Evolutionary conservation across 306 rosid species (phyloP).

Genomic region (Rosa chinensis): DNA sequence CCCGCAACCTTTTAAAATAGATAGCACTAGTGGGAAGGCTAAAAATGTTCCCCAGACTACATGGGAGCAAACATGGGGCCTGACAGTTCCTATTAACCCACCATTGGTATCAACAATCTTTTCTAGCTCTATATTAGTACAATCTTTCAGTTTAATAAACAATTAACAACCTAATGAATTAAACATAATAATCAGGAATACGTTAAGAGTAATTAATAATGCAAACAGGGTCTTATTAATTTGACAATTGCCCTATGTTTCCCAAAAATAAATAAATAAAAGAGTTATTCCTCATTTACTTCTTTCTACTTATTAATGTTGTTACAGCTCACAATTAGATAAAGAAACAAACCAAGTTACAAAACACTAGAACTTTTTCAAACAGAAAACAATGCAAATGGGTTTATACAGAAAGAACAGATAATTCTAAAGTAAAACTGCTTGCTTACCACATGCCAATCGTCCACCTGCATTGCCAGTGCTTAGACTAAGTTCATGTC

Average conservation of each 20-base stretch:
- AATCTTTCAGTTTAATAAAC: neutral
- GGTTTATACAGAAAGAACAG: constrained; percentile 12
- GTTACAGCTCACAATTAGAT: constrained; percentile 4
- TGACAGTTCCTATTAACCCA: neutral
- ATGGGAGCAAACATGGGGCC: neutral
- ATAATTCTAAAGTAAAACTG: constrained; percentile 2
- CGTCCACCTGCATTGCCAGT: constrained; percentile 97
- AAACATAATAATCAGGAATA: neutral
- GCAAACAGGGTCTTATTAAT: constrained; percentile 1
- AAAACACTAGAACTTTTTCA: constrained; percentile 6
- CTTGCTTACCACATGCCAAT: constrained; percentile 83
- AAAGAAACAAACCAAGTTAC: constrained; percentile 9
- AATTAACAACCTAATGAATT: neutral
- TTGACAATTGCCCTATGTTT: neutral
- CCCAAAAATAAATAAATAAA: neutral
- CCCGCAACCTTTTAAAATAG: neutral
- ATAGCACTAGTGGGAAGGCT: neutral
- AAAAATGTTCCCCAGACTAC: neutral
- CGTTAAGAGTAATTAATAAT: neutral
- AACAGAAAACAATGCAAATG: constrained; percentile 4
- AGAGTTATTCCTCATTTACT: neutral
- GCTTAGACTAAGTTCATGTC: constrained; percentile 79
- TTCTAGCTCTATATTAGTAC: neutral
- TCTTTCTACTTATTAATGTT: constrained; percentile 1
- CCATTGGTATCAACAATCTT: neutral